phyloP scores from a whole-genome alignment of 1,284 basidiomycete species.

The Sporisorium exsertum region DNA sequence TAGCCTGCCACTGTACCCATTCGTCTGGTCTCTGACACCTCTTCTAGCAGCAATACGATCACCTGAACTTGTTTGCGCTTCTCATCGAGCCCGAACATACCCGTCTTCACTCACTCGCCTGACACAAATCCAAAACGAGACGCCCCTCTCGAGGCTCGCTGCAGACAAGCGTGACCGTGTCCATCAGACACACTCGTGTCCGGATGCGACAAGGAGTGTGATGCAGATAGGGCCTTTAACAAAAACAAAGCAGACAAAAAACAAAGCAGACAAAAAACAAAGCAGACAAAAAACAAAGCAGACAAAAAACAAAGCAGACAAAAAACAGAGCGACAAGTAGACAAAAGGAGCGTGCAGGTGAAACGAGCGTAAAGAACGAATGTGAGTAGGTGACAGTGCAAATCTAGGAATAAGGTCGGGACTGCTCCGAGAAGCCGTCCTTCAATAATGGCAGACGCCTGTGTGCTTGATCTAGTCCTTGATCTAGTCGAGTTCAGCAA shows the following conservation, averaged over 20 bases:
- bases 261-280: conserved; percentile 6
- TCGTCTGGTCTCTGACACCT: background rate
- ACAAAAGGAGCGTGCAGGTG: conserved; percentile 7
- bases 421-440: background rate
- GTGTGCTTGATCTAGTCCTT: background rate
- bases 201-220: conserved; percentile 6
- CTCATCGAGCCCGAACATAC: background rate
- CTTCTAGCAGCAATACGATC: background rate
- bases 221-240: conserved; percentile 1
- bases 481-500: conserved; percentile 11
- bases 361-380: background rate
- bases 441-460: background rate
- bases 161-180: background rate
- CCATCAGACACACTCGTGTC: background rate
- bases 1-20: background rate
- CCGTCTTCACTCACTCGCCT: background rate
- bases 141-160: background rate
- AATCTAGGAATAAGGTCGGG: background rate
- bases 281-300: conserved; percentile 6
- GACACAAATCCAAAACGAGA: background rate
- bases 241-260: no score
- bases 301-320: conserved; percentile 1
- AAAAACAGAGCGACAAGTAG: conserved; percentile 9
- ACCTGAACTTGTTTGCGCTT: background rate
- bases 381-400: background rate